Base-by-base conservation (phyloP, 1,284 basidiomycete genomes). In the Agaricales sp. region DNA sequence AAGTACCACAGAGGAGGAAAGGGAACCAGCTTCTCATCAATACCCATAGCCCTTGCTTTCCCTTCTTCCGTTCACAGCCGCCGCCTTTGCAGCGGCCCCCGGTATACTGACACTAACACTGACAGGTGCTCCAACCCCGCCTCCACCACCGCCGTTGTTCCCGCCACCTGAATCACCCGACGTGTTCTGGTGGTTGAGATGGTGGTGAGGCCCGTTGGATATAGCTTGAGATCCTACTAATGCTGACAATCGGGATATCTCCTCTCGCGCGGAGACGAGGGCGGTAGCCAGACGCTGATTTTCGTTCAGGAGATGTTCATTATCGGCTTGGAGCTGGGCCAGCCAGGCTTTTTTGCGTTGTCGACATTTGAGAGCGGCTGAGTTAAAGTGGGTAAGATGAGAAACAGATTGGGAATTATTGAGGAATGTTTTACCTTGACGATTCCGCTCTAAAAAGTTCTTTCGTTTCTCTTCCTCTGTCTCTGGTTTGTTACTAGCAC, bases 321-420 rank as follows among this genome's bases (percentile, higher is more conserved):
- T 91, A 61, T 95, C 95, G 48, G 86, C 82, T 66, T 99, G 95
- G 16, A 99, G 73, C 56, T 92, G 87, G 20, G 83, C 77, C 21
- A 98, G 78, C 95, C 96, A 99, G 3, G 92, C 92, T 68, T 99
- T 99, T 67, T 99, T 99, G 50, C 95, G 84, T 64, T 99, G 95
- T 37, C 95, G 89, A 67, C 96, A 99, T 69, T 99, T 99, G 60
- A 98, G 80, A 2, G 95, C 95, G 51, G 95, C 95, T 51, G 35
- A 50, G 22, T 39, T 2, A 22, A 22, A 49, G 26, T 22, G 37
- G 48, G 22, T 41, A 46, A 41, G 45, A 23, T 37, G 47, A 26
- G 46, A n/a, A 44, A 18, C 14, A 2, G 23, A 25, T 18, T 22
- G 45, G 23, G 41, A n/a, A 46, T 20, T 16, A 50, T 41, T 35